Evolutionary conservation across 78 protist genomes (phyloP).

Genomic region (Mantamonas sphyraenae): DNA sequence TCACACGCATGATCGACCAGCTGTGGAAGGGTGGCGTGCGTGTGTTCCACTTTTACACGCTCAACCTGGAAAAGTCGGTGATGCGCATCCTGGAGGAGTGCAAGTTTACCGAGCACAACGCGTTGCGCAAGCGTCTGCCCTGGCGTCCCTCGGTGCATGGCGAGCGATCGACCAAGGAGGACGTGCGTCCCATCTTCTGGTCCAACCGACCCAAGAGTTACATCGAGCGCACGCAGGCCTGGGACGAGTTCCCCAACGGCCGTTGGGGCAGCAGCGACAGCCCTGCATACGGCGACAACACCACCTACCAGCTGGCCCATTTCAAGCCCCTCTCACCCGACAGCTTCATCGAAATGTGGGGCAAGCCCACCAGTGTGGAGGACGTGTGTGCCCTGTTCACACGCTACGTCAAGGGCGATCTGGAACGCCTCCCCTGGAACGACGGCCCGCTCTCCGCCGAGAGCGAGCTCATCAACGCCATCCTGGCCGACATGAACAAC

Average conservation of each 20-base stretch:
- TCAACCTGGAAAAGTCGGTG: conserved; percentile 76
- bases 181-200: conserved; percentile 90
- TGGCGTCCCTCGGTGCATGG: conserved; percentile 27
- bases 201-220: conserved; percentile 71
- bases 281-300: conserved; percentile 88
- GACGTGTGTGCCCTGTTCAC: conserved; percentile 54
- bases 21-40: conserved; percentile 45
- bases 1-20: conserved; percentile 50
- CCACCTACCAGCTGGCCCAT: conserved; percentile 56
- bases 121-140: conserved; percentile 28
- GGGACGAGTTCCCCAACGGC: conserved; percentile 97
- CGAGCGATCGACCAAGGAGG: conserved; percentile 24
- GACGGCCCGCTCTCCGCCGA: conserved; percentile 56
- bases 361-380: conserved; percentile 6
- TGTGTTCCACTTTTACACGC: conserved; percentile 91
- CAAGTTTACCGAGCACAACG: conserved; percentile 11
- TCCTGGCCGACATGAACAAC: conserved; percentile 52
- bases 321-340: not conserved
- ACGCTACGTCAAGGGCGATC: conserved; percentile 27
- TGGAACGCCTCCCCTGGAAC: conserved; percentile 44
- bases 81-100: conserved; percentile 45
- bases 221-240: conserved; percentile 59
- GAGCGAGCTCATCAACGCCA: too few species aligned
- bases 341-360: not conserved
- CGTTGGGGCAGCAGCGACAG: conserved; percentile 77